phyloP scores from a whole-genome alignment of 2,329 filamentous ascomycete species.

The Neopestalotiopsis rosae region DNA sequence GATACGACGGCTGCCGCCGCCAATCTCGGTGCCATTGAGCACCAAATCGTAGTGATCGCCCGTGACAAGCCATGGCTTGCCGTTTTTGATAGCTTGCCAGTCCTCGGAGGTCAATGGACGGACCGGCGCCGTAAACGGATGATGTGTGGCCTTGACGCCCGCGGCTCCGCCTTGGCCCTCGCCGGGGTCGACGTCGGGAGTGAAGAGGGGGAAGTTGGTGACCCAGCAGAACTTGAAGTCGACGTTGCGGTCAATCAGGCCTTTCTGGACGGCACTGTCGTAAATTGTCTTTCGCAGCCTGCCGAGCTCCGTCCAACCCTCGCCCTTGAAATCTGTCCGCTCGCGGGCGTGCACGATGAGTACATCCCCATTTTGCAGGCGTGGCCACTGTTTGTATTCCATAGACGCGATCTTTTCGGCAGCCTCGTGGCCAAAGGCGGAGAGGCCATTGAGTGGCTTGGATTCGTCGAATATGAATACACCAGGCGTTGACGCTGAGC shows the following conservation, averaged over 20 bases:
- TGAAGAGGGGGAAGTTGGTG: constrained; percentile 90
- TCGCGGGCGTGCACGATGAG: constrained; percentile 81
- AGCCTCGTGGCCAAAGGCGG: constrained; percentile 43
- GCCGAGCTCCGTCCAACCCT: constrained; percentile 73
- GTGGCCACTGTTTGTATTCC: constrained; percentile 26
- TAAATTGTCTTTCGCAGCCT: constrained; percentile 75
- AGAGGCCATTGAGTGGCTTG: constrained; percentile 77
- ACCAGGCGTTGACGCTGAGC: constrained; percentile 78
- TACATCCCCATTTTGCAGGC: constrained; percentile 74
- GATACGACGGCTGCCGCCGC: constrained; percentile 91
- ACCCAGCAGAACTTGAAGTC: constrained; percentile 82
- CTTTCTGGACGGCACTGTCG: constrained; percentile 68
- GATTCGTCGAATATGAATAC: constrained; percentile 77
- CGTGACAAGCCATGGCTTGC: constrained; percentile 66
- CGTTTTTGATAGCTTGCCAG: constrained; percentile 63
- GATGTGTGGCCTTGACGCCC: constrained; percentile 87
- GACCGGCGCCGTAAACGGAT: constrained; percentile 92
- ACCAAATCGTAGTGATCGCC: constrained; percentile 97
- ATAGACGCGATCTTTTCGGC: constrained; percentile 30
- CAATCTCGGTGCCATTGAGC: constrained; percentile 92
- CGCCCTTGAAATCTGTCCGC: constrained; percentile 66
- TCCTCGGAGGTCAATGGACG: constrained; percentile 74
- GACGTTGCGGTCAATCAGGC: constrained; percentile 53
- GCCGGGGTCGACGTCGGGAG: constrained; percentile 61
- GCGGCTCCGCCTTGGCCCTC: constrained; percentile 83